These are phyloP conservation scores for Eimeria acervulina DNA, from an alignment of 169 alveolate species.

Conservation along the genomic window DNA sequence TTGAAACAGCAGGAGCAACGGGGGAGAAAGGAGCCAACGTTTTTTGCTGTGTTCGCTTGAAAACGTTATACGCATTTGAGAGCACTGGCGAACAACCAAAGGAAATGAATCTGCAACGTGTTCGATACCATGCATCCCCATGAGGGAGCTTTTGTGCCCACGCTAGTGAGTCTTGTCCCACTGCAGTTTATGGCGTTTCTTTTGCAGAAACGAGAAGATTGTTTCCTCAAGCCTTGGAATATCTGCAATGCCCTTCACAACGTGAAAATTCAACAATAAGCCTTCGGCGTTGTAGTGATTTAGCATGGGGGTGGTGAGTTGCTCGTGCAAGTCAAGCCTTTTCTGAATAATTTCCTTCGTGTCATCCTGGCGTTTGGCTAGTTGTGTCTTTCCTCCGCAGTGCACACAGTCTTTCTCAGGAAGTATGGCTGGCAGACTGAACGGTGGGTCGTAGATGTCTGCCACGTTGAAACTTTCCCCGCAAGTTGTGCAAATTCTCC, in stretches of 20 bases:
- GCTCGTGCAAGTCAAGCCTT: slow-evolving; percentile 48
- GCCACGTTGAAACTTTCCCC: slow-evolving; percentile 84
- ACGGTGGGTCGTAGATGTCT: slow-evolving; percentile 74
- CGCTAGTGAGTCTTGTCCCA: not conserved
- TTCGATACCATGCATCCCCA: not conserved
- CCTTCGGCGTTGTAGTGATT: slow-evolving; percentile 51
- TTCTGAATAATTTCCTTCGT: slow-evolving; percentile 39
- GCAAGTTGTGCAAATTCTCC: slow-evolving; percentile 82
- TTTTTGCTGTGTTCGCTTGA: not conserved
- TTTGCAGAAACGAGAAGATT: slow-evolving; percentile 20
- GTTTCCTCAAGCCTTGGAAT: slow-evolving; percentile 14
- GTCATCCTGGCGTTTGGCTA: slow-evolving; percentile 78
- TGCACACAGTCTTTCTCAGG: slow-evolving; percentile 72
- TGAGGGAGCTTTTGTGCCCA: not conserved
- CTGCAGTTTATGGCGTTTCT: not conserved
- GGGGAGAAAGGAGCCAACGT: not conserved
- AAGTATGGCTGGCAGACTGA: slow-evolving; percentile 82
- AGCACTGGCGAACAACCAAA: not conserved
- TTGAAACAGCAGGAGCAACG: not conserved
- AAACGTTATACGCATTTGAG: not conserved
- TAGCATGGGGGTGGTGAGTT: slow-evolving; percentile 69
- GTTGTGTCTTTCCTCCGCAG: slow-evolving; percentile 36
- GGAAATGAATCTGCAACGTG: not conserved
- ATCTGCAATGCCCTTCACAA: slow-evolving; percentile 63
- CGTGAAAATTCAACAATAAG: slow-evolving; percentile 38